Base-by-base conservation (phyloP, 495 filamentous ascomycete species). In the Copromyces sp. region DNA sequence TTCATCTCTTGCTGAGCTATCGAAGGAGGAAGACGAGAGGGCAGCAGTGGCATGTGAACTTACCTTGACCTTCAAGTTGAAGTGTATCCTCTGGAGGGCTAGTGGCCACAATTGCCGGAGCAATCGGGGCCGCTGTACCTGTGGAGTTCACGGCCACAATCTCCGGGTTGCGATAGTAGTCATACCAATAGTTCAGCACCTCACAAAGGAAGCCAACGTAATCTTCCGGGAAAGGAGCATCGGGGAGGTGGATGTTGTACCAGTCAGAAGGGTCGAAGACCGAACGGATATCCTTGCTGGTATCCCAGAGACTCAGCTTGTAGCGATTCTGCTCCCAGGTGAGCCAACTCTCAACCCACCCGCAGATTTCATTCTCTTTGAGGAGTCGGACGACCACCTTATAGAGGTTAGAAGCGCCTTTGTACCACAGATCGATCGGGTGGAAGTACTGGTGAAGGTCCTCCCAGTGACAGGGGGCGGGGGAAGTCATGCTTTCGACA, bases 391-490 rank as follows among this genome's bases (percentile, higher is more conserved):
- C 47, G 24, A 85, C 71, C 8, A 85, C 80, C 4, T 73, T 73
- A 73, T 72, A 81, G 39, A 89, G 80, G 71, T 89, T 89, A 29
- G 73, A 72, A 0, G 81, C 77, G 6, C 85, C 83, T 17, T 83
- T 72, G 38, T 78, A 16, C 69, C 83, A 85, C 37, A 88, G 83
- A 69, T 89, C 87, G 53, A 79, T 71, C 3, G 78, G 75, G 74
- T 90, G 87, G 71, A 86, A 90, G 69, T 85, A 88, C n/a, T 82
- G 68, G 72, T 86, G 83, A 16, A 89, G 70, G 29, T 85, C 77
- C 68, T 77, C 73, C 71, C 75, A 85, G 16, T 17, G 38, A 0
- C 39, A 35, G 1, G 75, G 74, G 0, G 71, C 41, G 1, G 75
- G 74, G 0, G 71, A 39, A 14, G 53, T 76, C 39, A 85, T 77